Evolutionary conservation across 352 stramenopile genomes (phyloP), one percentile per base, ranked within the genome.

Genomic region (Phytophthora crassamura): DNA sequence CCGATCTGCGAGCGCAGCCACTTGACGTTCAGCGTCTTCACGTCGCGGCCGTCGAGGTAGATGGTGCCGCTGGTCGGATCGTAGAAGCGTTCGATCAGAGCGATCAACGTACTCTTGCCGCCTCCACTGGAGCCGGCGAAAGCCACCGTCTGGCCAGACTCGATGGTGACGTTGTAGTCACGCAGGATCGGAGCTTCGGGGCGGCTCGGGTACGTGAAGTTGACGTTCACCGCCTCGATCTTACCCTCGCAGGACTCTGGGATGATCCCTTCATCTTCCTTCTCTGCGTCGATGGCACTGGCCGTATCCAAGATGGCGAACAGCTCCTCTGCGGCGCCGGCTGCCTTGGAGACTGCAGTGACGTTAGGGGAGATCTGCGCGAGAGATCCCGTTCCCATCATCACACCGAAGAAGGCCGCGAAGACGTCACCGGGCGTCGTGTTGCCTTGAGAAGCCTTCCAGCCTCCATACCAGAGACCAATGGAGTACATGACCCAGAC

Each of bases 81-180:
- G 69, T 97, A 97, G 57, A 64, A 95, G 18, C 91, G 78, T 62
- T 97, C 75, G 10, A 98, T 61, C 0, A 98, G 64, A 5, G 76
- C 67, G 14, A 96, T 78, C 8, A 91, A 68, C 14, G 88, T 98
- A 41, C 64, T 89, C 71, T 98, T 98, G 39, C 93, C 94, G 39
- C 82, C 91, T 6, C 91, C 91, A 71, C 74, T 93, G n/a, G 83
- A 50, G 0, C 96, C 95, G 28, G 97, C 88, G 12, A 98, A 77
- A 2, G 94, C 96, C 32, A 98, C 81, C 2, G 88, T 94, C 32
- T 80, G 53, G 4, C 94, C 90, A 25, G 80, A 70, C 3, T 66
- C 45, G 52, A 91, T 88, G 7, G 69, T 76, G 0, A 99, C 63
- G 45, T 79, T 90, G 50, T 98, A 84, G 55, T 80, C 75, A 25